These are phyloP conservation scores for Oenanthe javanica DNA, from an alignment of 140 eudicot species.

Conservation along the genomic window DNA sequence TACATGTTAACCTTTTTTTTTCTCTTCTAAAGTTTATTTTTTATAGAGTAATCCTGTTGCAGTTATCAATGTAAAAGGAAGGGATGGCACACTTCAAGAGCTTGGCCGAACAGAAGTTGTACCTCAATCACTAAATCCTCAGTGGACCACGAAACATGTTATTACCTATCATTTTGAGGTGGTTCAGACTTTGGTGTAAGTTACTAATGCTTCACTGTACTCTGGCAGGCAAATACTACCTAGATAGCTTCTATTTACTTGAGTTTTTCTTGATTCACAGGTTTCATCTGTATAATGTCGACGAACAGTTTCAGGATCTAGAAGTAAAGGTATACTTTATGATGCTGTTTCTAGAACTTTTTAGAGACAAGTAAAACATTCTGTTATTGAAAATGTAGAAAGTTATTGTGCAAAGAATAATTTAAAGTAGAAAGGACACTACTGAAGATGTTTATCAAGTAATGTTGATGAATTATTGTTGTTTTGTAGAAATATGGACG, in stretches of 20 bases:
- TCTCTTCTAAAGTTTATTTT: conserved; percentile 9
- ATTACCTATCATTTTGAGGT: conserved; percentile 77
- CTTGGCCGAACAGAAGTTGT: conserved; percentile 92
- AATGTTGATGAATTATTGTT: not conserved
- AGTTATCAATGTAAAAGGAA: conserved; percentile 9
- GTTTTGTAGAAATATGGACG: not conserved
- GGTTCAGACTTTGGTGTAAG: conserved; percentile 91
- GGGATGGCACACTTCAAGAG: conserved; percentile 67
- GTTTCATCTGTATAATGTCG: conserved; percentile 87
- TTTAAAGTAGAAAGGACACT: not conserved
- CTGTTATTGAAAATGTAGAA: not conserved
- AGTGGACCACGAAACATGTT: conserved; percentile 62
- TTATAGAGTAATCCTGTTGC: conserved; percentile 14
- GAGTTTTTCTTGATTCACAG: conserved; percentile 34
- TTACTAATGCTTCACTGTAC: conserved; percentile 12
- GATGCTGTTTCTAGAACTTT: conserved; percentile 6
- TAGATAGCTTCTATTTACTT: conserved; percentile 11
- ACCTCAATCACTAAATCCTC: conserved; percentile 65
- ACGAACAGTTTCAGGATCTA: conserved; percentile 69
- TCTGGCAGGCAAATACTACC: conserved; percentile 6
- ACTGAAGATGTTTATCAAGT: not conserved
- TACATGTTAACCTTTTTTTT: not conserved
- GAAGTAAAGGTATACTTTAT: conserved; percentile 65
- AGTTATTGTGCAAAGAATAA: not conserved
- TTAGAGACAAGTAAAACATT: not conserved